Base-by-base conservation (phyloP, 495 filamentous ascomycete species). In the Talaromyces stipitatus region DNA sequence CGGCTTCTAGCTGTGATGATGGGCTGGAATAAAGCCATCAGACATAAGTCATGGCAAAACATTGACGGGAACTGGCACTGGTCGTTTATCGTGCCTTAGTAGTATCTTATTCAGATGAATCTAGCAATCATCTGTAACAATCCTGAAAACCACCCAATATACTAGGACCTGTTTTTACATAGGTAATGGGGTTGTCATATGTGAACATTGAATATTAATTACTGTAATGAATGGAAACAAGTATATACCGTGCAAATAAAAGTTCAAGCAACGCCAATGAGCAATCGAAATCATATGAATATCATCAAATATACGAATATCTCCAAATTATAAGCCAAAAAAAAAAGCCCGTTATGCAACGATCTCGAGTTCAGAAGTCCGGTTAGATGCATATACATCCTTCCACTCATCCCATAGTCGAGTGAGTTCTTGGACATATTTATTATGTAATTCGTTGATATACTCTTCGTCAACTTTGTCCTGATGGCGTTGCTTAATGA, bases 321-420 rank as follows among this genome's bases (percentile, higher is more conserved):
- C 8, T 45, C n/a, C 26, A 11, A 43, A 30, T 11, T 28, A 45
- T 14, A 11, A 14, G n/a, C 38, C 38, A 5, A 20, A 16, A 18
- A 20, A 16, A 18, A 54, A 33, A 14, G 9, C 32, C 30, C 2
- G 4, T 30, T 76, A 97, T 48, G 90, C 84, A 46, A 90, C 67
- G 70, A 97, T 85, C 62, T 86, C 72, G 70, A 98, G 64, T 66
- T 97, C 92, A 51, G 81, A 86, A 50, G 66, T 79, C 58, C 90
- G 73, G 14, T 87, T 80, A 28, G 72, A 77, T 9, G 88, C 87
- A 81, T 94, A 97, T 14, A 82, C 79, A 69, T 94, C 91, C 74
- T 91, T 96, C 78, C 87, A 94, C 55, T 80, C 74, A 56, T 94
- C 84, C 94, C 94, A 98, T 46, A 97, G 67, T 56, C 88, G 80